A percentile compares a stretch with the other conserved stretches of the same genome.
These are phyloP conservation scores for Metarhizium humberi DNA, from an alignment of 2,329 filamentous ascomycete species.

Conservation along the genomic window DNA sequence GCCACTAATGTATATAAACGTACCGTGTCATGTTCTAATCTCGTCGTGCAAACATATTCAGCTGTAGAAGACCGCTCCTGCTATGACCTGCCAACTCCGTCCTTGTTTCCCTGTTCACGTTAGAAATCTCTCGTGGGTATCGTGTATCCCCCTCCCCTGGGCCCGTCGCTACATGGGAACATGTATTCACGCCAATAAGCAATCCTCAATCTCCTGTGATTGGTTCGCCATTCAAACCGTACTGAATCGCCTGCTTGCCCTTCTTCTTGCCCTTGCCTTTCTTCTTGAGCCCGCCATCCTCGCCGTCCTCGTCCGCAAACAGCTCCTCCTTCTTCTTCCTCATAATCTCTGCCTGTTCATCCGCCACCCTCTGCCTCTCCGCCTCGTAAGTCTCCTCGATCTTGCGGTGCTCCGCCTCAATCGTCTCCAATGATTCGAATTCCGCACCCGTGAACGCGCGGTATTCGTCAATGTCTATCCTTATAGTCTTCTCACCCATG, in stretches of 20 bases:
- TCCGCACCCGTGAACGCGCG: conserved; percentile 41
- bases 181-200: neutral
- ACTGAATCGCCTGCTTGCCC: conserved; percentile 22
- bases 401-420: conserved; percentile 45
- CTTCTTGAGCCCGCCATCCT: conserved; percentile 11
- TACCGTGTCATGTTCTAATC: neutral
- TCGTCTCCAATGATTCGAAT: conserved; percentile 45
- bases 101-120: neutral
- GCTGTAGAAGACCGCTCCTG: neutral
- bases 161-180: too few species aligned
- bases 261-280: conserved; percentile 24
- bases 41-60: neutral
- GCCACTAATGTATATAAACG: too few species aligned
- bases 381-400: conserved; percentile 35
- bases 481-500: conserved; percentile 46
- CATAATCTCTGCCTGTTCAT: conserved; percentile 38
- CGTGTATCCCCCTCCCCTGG: neutral
- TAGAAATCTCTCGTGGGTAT: neutral
- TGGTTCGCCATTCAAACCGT: conserved; percentile 28
- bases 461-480: conserved; percentile 54
- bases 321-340: conserved; percentile 39
- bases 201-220: conserved; percentile 9
- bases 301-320: conserved; percentile 31
- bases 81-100: neutral
- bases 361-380: conserved; percentile 30